phyloP scores from a whole-genome alignment of 2,329 filamentous ascomycete genomes.

The Colletotrichum australisinense region DNA sequence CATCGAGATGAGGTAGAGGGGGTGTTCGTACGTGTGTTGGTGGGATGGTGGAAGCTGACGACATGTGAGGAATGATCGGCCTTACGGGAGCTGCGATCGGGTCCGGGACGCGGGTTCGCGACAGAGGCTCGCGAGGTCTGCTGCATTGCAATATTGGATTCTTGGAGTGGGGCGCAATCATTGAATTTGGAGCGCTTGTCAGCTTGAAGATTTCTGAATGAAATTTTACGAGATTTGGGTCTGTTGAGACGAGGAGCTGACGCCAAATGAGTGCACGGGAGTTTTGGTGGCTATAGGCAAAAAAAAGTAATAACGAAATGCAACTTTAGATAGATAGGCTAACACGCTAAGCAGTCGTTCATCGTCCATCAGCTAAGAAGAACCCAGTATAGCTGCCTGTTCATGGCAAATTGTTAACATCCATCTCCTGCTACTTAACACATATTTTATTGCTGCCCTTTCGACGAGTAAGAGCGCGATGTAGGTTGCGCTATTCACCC shows the following conservation, averaged over 20 bases:
- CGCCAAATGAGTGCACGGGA: background rate
- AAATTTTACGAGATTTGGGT: background rate
- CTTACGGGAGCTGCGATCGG: slow-evolving; percentile 11
- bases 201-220: background rate
- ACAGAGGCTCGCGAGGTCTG: background rate
- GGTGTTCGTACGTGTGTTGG: no score
- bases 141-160: background rate
- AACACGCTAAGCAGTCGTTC: no score
- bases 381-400: no score
- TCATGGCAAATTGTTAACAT: no score
- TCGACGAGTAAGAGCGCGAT: no score
- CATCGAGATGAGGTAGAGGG: background rate
- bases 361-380: no score
- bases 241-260: background rate
- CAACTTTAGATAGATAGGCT: no score
- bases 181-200: background rate
- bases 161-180: background rate
- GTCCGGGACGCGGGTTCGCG: background rate
- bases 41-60: slow-evolving; percentile 5
- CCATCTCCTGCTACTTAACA: no score
- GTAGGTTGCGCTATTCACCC: no score
- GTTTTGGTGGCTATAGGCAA: no score
- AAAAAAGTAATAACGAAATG: no score
- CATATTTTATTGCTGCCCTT: no score
- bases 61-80: slow-evolving; percentile 8